Evolutionary conservation across 75 land plant genomes (phyloP), one percentile per base, ranked within the genome.

Genomic region (Gnetum montanum): DNA sequence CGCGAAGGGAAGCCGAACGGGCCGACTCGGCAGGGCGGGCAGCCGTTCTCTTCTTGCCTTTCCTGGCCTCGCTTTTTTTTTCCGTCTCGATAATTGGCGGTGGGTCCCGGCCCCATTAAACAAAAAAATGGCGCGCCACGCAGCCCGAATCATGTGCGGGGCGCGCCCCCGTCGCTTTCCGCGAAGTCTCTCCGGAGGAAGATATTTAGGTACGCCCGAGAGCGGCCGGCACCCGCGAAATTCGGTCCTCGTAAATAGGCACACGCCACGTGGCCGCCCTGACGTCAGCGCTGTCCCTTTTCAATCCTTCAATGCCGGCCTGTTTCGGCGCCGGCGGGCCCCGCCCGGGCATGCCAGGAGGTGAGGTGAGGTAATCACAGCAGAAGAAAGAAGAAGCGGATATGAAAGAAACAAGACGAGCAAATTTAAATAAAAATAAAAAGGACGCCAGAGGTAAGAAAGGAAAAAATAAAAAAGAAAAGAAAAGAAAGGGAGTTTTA

Each of bases 101-200:
- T 5, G 29, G 3, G 50, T 30, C 25, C 27, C 27, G 3, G 15
- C n/a, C n/a, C n/a, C n/a, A n/a, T n/a, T n/a, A n/a, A n/a, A n/a
- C n/a, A n/a, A n/a, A n/a, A n/a, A n/a, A 53, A 53, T 19, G 34
- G 13, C 36, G 36, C 36, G 4, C 22, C 23, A 20, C 19, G 34
- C 55, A 53, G 16, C 55, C 34, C 37, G 55, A 31, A 31, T 53
- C 55, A 53, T 53, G 55, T 53, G 55, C 55, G 13, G n/a, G 12
- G 19, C n/a, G n/a, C n/a, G n/a, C n/a, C n/a, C n/a, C n/a, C n/a
- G n/a, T n/a, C 55, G 55, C 55, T 53, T 53, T 53, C 55, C 37
- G n/a, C n/a, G n/a, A n/a, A n/a, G n/a, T n/a, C n/a, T n/a, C n/a
- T n/a, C n/a, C n/a, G n/a, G n/a, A n/a, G n/a, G n/a, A n/a, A n/a